Evolutionary conservation across 208 protist genomes (phyloP).

Genomic region (Trypanosoma melophagium): DNA sequence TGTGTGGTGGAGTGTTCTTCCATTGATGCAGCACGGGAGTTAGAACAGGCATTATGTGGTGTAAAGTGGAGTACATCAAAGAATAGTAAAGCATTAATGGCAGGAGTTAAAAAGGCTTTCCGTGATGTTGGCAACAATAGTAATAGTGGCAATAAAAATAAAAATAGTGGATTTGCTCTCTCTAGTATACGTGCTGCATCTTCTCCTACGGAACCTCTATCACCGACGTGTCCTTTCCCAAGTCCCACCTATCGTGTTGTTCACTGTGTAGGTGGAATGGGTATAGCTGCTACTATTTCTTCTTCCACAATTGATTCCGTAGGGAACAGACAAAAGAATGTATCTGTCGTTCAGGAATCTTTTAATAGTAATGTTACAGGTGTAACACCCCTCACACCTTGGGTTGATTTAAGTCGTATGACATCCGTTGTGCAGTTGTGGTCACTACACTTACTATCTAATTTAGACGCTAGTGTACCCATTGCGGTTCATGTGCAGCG

Average conservation of each 20-base stretch:
- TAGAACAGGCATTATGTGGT: slow-evolving; percentile 41
- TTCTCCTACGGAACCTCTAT: neutral
- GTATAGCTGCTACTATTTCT: too few relatives aligned
- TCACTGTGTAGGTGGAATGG: slow-evolving; percentile 13
- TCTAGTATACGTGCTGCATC: neutral
- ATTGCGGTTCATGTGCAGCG: slow-evolving; percentile 67
- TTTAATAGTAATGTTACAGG: neutral
- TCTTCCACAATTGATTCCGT: neutral
- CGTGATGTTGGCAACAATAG: neutral
- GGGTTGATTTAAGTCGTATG: slow-evolving; percentile 56
- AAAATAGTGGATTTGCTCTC: neutral
- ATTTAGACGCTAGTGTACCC: slow-evolving; percentile 63
- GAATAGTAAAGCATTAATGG: slow-evolving; percentile 14
- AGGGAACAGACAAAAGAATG: neutral
- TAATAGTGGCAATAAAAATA: slow-evolving; percentile 5
- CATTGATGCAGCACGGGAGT: slow-evolving; percentile 28
- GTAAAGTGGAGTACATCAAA: slow-evolving; percentile 10
- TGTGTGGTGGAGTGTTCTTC: slow-evolving; percentile 66
- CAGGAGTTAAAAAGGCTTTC: slow-evolving; percentile 3
- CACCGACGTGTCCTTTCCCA: neutral
- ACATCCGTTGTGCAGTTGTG: slow-evolving; percentile 53
- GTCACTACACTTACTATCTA: slow-evolving; percentile 62
- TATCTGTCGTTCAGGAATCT: too few relatives aligned
- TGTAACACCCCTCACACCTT: slow-evolving; percentile 39
- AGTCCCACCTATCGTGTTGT: slow-evolving; percentile 13